phyloP scores from a whole-genome alignment of 331 rosid genomes.

The Pyracantha coccinea region DNA sequence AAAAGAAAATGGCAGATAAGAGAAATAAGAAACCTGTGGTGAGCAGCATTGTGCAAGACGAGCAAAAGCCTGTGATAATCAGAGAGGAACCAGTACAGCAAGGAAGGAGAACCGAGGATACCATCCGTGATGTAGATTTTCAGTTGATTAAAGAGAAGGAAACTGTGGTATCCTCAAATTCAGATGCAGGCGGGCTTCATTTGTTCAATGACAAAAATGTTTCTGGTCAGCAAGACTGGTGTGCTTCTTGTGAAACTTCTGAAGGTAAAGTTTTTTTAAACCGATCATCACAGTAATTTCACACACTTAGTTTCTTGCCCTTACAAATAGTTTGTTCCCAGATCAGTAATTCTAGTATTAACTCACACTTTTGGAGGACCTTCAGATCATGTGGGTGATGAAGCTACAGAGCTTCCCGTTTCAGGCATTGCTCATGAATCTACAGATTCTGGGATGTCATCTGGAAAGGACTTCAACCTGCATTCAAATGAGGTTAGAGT shows the following conservation, averaged over 20 bases:
- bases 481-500: slow-evolving; percentile 36
- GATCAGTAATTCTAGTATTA: not conserved
- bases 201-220: slow-evolving; percentile 11
- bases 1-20: not conserved
- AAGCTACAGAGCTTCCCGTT: slow-evolving; percentile 27
- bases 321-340: not conserved
- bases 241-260: slow-evolving; percentile 1
- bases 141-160: not conserved
- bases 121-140: not conserved
- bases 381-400: not conserved
- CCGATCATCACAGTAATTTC: not conserved
- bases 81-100: not conserved
- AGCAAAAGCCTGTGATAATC: not conserved
- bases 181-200: slow-evolving; percentile 3
- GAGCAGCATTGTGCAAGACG: not conserved
- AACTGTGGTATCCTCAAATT: not conserved
- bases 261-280: slow-evolving; percentile 15
- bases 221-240: not conserved
- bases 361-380: not conserved
- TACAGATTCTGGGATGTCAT: slow-evolving; percentile 15
- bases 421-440: slow-evolving; percentile 16
- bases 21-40: not conserved
- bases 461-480: slow-evolving; percentile 10
- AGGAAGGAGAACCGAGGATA: not conserved
- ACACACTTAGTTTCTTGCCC: not conserved